Conservation (phyloP, 352 stramenopile species). For the Phytophthora sansomeana region DNA sequence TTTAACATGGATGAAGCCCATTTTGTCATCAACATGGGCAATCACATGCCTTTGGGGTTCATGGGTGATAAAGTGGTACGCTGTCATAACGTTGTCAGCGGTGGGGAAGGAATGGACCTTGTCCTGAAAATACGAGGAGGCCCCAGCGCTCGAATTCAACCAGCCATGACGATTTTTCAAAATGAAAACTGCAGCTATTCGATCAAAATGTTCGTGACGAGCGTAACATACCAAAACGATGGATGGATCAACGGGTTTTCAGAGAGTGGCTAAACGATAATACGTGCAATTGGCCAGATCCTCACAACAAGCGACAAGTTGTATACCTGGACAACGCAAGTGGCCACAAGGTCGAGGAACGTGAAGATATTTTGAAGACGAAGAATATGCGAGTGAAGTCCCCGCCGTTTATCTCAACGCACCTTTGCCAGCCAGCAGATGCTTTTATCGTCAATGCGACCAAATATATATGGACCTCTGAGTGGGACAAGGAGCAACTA, state of each 20-base stretch:
- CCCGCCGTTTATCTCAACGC: neutral
- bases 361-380: neutral
- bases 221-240: neutral
- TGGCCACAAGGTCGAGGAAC: neutral
- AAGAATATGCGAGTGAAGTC: neutral
- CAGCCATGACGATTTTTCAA: neutral
- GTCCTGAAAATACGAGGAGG: neutral
- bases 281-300: too few species aligned
- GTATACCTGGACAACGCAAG: too few species aligned
- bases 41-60: conserved; percentile 3
- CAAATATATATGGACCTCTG: neutral
- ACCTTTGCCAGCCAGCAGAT: neutral
- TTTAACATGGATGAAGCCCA: conserved; percentile 9
- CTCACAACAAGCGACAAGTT: too few species aligned
- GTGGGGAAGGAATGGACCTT: neutral
- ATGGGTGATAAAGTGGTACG: conserved; percentile 1
- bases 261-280: too few species aligned
- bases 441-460: neutral
- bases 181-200: neutral
- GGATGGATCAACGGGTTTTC: neutral
- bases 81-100: conserved; percentile 1
- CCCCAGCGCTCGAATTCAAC: neutral
- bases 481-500: conserved; percentile 6
- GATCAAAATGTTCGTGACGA: neutral
- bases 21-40: conserved; percentile 12